Base-by-base conservation (phyloP, 2,329 filamentous ascomycete genomes). In the Trichoderma guizhouense region DNA sequence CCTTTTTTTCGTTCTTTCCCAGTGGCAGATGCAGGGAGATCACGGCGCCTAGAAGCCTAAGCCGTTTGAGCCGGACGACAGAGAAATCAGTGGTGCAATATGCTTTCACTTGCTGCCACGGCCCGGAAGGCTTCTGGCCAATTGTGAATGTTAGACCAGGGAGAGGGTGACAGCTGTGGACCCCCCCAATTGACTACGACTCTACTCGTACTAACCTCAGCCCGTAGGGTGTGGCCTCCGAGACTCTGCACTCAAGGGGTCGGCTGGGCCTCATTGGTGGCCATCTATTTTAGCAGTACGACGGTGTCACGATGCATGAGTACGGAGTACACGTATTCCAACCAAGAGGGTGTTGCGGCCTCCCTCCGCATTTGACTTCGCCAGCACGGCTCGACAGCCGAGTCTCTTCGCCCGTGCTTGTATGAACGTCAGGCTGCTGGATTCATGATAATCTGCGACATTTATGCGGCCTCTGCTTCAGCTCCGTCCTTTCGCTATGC, bases 221-320 rank as follows among this genome's bases (percentile, higher is more conserved):
- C 70, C 64, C 32, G 11, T 57, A 11, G n/a, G 63, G 18, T 34
- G 26, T 67, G 65, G 65, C 71, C 70, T 69, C 65, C 36, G 61
- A 73, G 66, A 63, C 58, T 65, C 63, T 39, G 62, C 15, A 24
- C 34, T 67, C 66, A 66, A 69, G 68, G 67, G 21, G 36, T 66
- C 53, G 36, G 68, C 9, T 21, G 8, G 61, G 34, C 30, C 64
- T 73, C 43, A 66, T 71, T 74, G 71, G 72, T n/a, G 62, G 72
- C 71, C 43, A 43, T 47, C 11, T 55, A 30, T 34, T 61, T 36
- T 61, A 69, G 65, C 65, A 60, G 65, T 47, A 36, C 55, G 55
- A 61, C 57, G 60, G 36, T 55, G 32, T 36, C 36, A 69, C 57
- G 66, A 51, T 69, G 34, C 53, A 34, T 34, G 26, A n/a, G 30